A percentile compares a stretch with the other conserved stretches of the same genome.
phyloP scores from a whole-genome alignment of 1,284 basidiomycete genomes.

The Ceratobasidium sp. region DNA sequence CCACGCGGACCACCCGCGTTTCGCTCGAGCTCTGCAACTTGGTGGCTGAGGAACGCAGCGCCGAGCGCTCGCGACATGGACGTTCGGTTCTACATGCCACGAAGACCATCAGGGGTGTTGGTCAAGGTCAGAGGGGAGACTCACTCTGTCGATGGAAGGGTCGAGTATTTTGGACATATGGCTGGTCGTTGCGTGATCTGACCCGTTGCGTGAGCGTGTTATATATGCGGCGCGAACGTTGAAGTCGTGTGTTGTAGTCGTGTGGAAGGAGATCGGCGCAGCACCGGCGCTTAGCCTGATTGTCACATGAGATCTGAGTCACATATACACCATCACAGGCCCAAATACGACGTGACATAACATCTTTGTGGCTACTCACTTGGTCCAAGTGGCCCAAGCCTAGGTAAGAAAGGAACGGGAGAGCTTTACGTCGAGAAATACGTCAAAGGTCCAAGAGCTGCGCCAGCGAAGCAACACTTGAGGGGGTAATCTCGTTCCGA shows the following conservation, averaged over 20 bases:
- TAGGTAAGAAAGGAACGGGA: neutral
- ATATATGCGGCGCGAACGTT: slow-evolving; percentile 32
- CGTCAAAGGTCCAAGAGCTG: neutral
- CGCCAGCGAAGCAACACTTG: too few relatives aligned
- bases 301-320: slow-evolving; percentile 43
- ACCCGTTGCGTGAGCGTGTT: neutral
- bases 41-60: slow-evolving; percentile 83
- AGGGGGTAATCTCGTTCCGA: neutral
- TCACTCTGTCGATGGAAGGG: slow-evolving; percentile 31
- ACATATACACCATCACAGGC: slow-evolving; percentile 13
- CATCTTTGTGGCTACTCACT: neutral
- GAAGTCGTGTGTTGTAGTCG: slow-evolving; percentile 20
- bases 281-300: slow-evolving; percentile 22
- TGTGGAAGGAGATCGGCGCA: slow-evolving; percentile 43
- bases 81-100: slow-evolving; percentile 41
- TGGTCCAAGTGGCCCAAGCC: neutral
- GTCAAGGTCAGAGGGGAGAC: neutral
- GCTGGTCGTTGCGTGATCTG: neutral
- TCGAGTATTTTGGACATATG: slow-evolving; percentile 44
- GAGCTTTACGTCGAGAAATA: neutral
- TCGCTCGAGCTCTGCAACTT: slow-evolving; percentile 85
- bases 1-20: slow-evolving; percentile 59
- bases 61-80: slow-evolving; percentile 82
- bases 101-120: slow-evolving; percentile 13
- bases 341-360: neutral